These are phyloP conservation scores for Blastomyces parvus DNA, from an alignment of 2,329 filamentous ascomycete genomes.

Conservation along the genomic window DNA sequence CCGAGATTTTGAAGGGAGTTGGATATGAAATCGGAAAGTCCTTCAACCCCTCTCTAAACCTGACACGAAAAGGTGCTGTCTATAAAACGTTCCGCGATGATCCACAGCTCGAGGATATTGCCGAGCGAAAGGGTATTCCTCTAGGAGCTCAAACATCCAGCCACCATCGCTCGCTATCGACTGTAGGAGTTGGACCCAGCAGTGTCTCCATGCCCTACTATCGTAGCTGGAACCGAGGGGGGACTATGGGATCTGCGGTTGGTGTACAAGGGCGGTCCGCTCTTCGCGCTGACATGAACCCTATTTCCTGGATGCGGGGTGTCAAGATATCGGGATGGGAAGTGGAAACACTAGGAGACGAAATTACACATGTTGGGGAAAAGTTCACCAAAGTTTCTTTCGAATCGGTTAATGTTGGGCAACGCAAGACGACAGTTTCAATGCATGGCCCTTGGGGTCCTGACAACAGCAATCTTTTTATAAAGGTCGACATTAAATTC, in stretches of 20 bases:
- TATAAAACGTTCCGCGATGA: conserved; percentile 75
- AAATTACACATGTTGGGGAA: conserved; percentile 52
- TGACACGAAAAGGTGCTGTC: conserved; percentile 72
- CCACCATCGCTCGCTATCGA: conserved; percentile 16
- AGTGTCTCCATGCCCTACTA: conserved; percentile 46
- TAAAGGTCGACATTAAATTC: conserved; percentile 51
- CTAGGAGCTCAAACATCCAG: conserved; percentile 11
- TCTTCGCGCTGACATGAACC: conserved; percentile 44
- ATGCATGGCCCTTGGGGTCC: conserved; percentile 53
- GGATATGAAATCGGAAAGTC: conserved; percentile 62
- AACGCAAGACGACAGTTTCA: conserved; percentile 46
- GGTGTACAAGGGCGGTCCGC: conserved; percentile 42
- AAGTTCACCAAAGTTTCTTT: conserved; percentile 53
- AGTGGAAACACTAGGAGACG: conserved; percentile 48
- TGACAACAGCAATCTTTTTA: conserved; percentile 43
- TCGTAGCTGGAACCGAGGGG: conserved; percentile 37
- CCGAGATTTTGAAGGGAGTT: conserved; percentile 55
- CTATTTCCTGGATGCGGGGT: conserved; percentile 56
- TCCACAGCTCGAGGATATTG: neutral
- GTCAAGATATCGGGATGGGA: conserved; percentile 50
- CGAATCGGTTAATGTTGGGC: conserved; percentile 48
- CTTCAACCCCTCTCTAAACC: conserved; percentile 54
- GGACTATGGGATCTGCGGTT: conserved; percentile 40
- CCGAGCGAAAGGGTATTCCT: neutral
- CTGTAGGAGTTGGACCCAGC: conserved; percentile 37